A percentile compares a stretch with the other conserved stretches of the same genome.
Evolutionary conservation across 2,329 filamentous ascomycete species (phyloP).

Genomic region (Teratosphaeria pseudoeucalypti): DNA sequence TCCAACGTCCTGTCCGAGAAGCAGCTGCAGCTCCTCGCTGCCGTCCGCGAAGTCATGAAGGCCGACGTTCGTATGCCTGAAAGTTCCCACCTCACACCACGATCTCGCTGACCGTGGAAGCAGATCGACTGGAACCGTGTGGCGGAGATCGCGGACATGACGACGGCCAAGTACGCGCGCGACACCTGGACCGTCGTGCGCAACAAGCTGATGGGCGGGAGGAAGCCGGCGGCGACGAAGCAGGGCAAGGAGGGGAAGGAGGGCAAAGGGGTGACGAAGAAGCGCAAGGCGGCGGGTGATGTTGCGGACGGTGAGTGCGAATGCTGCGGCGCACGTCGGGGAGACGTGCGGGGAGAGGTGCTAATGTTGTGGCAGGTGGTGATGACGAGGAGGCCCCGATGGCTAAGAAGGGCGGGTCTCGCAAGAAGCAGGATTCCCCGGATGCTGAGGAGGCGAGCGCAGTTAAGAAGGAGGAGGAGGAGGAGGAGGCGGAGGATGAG

Average conservation of each 20-base stretch:
- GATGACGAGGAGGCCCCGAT: slow-evolving; percentile 4
- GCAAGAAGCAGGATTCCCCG: slow-evolving; percentile 5
- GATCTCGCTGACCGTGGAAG: background rate
- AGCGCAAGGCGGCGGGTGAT: background rate
- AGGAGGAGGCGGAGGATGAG: background rate
- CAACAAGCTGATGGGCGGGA: slow-evolving; percentile 9
- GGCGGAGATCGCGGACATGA: slow-evolving; percentile 8
- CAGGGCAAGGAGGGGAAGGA: background rate
- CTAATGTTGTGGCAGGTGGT: background rate
- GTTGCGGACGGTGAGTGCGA: slow-evolving; percentile 3
- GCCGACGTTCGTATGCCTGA: slow-evolving; percentile 3
- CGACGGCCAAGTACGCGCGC: slow-evolving; percentile 13
- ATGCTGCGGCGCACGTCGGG: background rate
- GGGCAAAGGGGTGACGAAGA: background rate
- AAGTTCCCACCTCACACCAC: background rate
- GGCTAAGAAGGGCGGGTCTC: background rate
- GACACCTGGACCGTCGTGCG: slow-evolving; percentile 11
- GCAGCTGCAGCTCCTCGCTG: slow-evolving; percentile 12
- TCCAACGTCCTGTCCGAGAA: slow-evolving; percentile 9
- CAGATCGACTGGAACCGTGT: slow-evolving; percentile 16
- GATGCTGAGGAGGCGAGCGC: background rate
- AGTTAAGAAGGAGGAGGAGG: background rate
- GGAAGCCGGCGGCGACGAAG: background rate
- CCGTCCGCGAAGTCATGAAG: slow-evolving; percentile 11
- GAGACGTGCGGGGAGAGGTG: background rate